phyloP scores from a whole-genome alignment of 2,329 filamentous ascomycete species.

The Neofusicoccum ribis region DNA sequence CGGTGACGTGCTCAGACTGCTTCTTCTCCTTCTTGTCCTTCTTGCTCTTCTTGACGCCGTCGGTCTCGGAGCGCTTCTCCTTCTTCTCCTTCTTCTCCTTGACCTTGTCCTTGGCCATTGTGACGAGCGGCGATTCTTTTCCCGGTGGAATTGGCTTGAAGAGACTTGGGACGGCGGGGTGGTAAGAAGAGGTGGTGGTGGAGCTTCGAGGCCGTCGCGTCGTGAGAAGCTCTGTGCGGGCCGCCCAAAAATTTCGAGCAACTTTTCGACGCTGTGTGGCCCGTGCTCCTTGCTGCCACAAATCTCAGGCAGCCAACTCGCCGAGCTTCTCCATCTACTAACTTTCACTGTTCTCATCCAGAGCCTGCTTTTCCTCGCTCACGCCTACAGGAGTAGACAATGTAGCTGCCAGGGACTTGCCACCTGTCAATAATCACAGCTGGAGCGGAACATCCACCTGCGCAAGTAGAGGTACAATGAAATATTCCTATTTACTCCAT shows the following conservation, averaged over 20 bases:
- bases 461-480: too few species aligned
- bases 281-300: too few species aligned
- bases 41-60: conserved; percentile 48
- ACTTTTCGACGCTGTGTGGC: neutral
- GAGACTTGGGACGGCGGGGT: neutral
- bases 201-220: conserved; percentile 3
- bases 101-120: conserved; percentile 41
- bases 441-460: too few species aligned
- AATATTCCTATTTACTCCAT: neutral
- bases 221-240: conserved; percentile 16
- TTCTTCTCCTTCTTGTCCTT: conserved; percentile 39
- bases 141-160: neutral
- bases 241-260: conserved; percentile 19
- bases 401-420: too few species aligned
- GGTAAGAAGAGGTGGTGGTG: neutral
- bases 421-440: too few species aligned
- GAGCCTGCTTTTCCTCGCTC: too few species aligned
- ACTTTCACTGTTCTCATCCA: too few species aligned
- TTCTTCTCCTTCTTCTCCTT: conserved; percentile 64
- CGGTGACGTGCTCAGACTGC: conserved; percentile 49
- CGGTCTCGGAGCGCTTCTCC: conserved; percentile 59
- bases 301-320: too few species aligned
- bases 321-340: too few species aligned
- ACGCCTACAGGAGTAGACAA: too few species aligned
- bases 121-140: conserved; percentile 7